Base-by-base conservation (phyloP, 148 eudicot species). In the Oxyria digyna region DNA sequence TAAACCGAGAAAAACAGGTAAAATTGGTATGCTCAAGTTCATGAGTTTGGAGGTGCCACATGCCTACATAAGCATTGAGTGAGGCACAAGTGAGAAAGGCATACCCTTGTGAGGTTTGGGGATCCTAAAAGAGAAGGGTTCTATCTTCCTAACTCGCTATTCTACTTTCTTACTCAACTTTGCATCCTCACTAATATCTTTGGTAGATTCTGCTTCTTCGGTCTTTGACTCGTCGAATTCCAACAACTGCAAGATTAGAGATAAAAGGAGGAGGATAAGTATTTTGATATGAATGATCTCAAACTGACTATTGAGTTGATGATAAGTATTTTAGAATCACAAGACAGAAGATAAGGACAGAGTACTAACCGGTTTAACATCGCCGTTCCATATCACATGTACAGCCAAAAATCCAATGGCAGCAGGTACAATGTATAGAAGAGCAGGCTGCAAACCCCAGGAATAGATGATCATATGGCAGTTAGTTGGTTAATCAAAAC, bases 371-470 rank as follows among this genome's bases (percentile, higher is more conserved):
- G 83, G 87, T 76, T 91, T 91, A 52, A 95, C 86, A 12, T 95
- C 99, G 24, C 97, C 93, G 45, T 95, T 95, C 87, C 91, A 95
- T 15, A 88, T 29, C 74, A 89, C 89, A 73, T 95, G 99, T 62
- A 71, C 80, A 24, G 85, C 97, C 88, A 95, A 80, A 79, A 85
- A 91, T 72, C 99, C 99, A 69, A 85, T 87, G 29, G 88, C 99
- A 62, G 87, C 83, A 13, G 97, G 99, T 45, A 95, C 99, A 68
- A 95, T 95, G 72, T 95, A 95, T 14, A 95, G 82, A 26, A 95
- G 86, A 9, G 99, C 99, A 75, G 99, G 99, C 99, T 94, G 88
- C 45, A 40, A 38, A 38, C 37, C 29, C 1, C 43, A 14, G 20
- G 52, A n/a, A n/a, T n/a, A n/a, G n/a, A n/a, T n/a, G n/a, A n/a